A percentile compares a stretch with the other conserved stretches of the same genome.
Evolutionary conservation across 306 rosid genomes (phyloP).

Genomic region (Cicer arietinum): DNA sequence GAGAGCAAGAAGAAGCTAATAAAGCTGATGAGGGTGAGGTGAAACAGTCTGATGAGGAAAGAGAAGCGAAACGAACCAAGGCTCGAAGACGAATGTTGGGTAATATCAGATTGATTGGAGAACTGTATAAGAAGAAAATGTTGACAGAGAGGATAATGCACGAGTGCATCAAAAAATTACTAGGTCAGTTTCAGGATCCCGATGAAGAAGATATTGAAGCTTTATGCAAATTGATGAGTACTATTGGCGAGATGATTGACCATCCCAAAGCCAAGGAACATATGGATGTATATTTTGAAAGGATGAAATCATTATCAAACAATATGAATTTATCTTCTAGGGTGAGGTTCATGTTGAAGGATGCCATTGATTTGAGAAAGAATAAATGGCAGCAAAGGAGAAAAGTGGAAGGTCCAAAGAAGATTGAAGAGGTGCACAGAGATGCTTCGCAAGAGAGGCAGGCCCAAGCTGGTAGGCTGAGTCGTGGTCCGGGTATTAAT

Average conservation of each 20-base stretch:
- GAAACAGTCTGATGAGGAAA: constrained; percentile 68
- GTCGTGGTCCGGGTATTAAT: constrained; percentile 73
- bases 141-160: constrained; percentile 98
- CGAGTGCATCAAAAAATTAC: constrained; percentile 73
- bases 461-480: constrained; percentile 67
- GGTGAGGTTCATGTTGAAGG: constrained; percentile 94
- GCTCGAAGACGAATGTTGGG: constrained; percentile 96
- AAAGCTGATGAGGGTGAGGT: constrained; percentile 85
- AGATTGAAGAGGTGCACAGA: constrained; percentile 96
- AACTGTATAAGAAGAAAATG: constrained; percentile 87
- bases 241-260: constrained; percentile 96
- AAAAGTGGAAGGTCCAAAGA: constrained; percentile 96
- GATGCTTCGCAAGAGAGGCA: constrained; percentile 97
- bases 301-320: constrained; percentile 65
- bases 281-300: constrained; percentile 82
- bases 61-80: constrained; percentile 80
- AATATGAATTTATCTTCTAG: constrained; percentile 86
- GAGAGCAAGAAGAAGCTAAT: constrained; percentile 92
- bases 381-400: constrained; percentile 95
- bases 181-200: constrained; percentile 79
- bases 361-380: constrained; percentile 82
- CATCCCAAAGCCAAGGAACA: constrained; percentile 82
- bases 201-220: constrained; percentile 97
- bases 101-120: constrained; percentile 94
- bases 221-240: constrained; percentile 94